A percentile compares a stretch with the other conserved stretches of the same genome.
Conservation (phyloP, 2,329 filamentous ascomycete genomes). For the Herpotrichia juniperi region DNA sequence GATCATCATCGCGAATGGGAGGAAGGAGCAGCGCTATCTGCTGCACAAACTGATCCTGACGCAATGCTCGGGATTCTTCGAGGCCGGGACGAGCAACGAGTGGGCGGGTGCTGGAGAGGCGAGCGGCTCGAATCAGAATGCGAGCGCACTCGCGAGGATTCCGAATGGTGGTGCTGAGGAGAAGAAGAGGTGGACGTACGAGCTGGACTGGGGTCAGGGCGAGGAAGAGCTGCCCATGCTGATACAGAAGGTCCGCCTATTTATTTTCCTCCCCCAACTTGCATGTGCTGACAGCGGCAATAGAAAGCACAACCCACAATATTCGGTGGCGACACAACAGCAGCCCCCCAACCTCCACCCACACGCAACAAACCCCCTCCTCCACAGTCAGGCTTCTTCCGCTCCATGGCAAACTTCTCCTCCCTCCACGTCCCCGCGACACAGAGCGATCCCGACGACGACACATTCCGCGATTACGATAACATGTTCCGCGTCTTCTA, state of each 20-base stretch:
- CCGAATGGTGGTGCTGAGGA: conserved; percentile 49
- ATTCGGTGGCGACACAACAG: conserved; percentile 58
- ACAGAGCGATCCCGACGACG: conserved; percentile 65
- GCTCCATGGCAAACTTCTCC: conserved; percentile 82
- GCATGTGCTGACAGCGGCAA: conserved; percentile 16
- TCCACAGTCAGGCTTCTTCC: conserved; percentile 76
- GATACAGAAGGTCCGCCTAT: conserved; percentile 72
- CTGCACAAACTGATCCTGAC: conserved; percentile 86
- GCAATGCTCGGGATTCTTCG: conserved; percentile 93
- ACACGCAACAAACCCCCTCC: conserved; percentile 68
- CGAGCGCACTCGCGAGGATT: conserved; percentile 47
- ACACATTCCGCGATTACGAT: conserved; percentile 89
- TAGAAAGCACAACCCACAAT: conserved; percentile 54
- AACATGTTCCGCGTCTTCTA: conserved; percentile 97
- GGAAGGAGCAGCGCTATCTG: conserved; percentile 81
- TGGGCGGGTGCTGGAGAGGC: conserved; percentile 64
- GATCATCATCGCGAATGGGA: conserved; percentile 73
- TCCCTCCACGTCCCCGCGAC: conserved; percentile 53
- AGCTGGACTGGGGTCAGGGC: conserved; percentile 76
- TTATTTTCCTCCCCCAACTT: background rate
- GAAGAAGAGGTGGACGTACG: conserved; percentile 80
- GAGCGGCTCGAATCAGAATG: conserved; percentile 27
- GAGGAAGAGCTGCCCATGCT: conserved; percentile 83
- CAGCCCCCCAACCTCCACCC: conserved; percentile 54
- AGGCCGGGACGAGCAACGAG: conserved; percentile 79